Base-by-base conservation (phyloP, 768 basidiomycete genomes). In the Chalciporus sphaerocephalus region DNA sequence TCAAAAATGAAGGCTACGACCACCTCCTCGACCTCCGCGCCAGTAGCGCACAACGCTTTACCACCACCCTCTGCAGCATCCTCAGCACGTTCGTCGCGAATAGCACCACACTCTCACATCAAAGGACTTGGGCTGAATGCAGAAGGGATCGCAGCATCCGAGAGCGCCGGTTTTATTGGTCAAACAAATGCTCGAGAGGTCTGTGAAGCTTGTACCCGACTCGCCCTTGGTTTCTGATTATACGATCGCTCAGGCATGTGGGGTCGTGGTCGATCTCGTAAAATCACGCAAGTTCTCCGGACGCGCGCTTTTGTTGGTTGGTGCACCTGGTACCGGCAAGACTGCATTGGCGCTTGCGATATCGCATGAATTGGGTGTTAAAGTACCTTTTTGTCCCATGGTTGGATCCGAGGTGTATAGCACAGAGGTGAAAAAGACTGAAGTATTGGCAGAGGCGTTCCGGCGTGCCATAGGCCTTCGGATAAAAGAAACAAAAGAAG, bases 401-500 rank as follows among this genome's bases (percentile, higher is more conserved):
- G 96, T 98, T 34, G 96, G 96, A 0, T 87, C 85, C 16, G 96
- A 99, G 68, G 96, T 98, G 50, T 98, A 96, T 62, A 90, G 85
- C 32, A 83, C 89, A 3, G 95, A 98, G 67, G 93, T 99, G 46
- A 98, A 98, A 74, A 99, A 99, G 78, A 98, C 96, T 2, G 96
- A 98, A 62, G 94, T 98, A 5, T 72, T 99, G 16, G 92, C 93
- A 38, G 95, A 97, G 66, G 81, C 85, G 28, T 98, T 98, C 69
- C 77, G 95, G 47, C 73, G 96, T 55, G 94, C 96, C 11, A 99
- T 99, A 50, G 95, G 95, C 38, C 78, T 98, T 28, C 83, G 95
- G 64, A 96, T 98, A 74, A 98, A 98, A 68, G 96, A 98, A 69
- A 97, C 94, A 6, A 98, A 99, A 64, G 92, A 96, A 60, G 93